phyloP scores from a whole-genome alignment of 2,329 filamentous ascomycete genomes.

The Rhynchosporium agropyri region DNA sequence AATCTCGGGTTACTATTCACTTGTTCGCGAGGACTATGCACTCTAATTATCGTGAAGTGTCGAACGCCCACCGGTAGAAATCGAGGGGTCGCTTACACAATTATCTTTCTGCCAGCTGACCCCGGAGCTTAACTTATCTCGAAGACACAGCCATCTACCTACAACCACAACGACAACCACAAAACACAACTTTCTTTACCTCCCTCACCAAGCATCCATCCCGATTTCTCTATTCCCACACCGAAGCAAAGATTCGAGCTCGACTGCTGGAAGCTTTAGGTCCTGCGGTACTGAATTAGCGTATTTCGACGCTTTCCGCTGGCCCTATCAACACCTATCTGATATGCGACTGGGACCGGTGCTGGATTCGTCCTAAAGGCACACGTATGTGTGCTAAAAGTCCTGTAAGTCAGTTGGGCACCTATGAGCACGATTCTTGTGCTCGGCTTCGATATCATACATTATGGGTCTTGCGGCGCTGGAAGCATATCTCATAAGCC shows the following conservation, averaged over 20 bases:
- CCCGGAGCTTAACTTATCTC: slow-evolving; percentile 10
- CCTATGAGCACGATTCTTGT: neutral
- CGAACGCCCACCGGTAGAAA: slow-evolving; percentile 5
- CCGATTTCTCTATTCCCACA: neutral
- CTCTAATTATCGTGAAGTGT: slow-evolving; percentile 1
- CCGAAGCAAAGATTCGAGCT: neutral
- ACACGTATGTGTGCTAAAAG: slow-evolving; percentile 16
- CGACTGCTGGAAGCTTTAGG: neutral
- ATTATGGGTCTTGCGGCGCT: neutral
- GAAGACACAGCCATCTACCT: slow-evolving; percentile 6
- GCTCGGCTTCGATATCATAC: neutral
- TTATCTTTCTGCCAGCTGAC: slow-evolving; percentile 15
- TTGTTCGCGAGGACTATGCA: neutral
- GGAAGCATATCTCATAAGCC: neutral
- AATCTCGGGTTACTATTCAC: neutral
- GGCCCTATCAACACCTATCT: slow-evolving; percentile 13
- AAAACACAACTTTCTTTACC: neutral
- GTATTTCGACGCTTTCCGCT: neutral
- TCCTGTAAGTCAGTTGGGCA: slow-evolving; percentile 17
- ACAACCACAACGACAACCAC: neutral
- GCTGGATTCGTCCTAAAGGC: slow-evolving; percentile 19
- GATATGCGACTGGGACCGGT: slow-evolving; percentile 20
- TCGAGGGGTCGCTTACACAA: slow-evolving; percentile 9
- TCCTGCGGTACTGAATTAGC: neutral
- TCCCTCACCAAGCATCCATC: neutral